Evolutionary conservation across 2,329 filamentous ascomycete genomes (phyloP).

Genomic region (Juglanconis juglandina): DNA sequence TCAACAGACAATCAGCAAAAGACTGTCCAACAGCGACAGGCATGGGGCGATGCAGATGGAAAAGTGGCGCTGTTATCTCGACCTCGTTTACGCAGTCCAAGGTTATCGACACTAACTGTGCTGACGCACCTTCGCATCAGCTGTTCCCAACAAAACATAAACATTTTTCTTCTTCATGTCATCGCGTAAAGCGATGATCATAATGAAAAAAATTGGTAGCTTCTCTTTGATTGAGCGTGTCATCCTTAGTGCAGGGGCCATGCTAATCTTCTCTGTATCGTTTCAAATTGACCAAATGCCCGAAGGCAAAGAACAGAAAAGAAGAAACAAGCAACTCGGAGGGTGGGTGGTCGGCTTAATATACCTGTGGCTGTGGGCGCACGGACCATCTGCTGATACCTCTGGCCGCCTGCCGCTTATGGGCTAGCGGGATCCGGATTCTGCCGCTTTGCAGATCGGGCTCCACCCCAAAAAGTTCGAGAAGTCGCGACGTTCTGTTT

Average conservation of each 20-base stretch:
- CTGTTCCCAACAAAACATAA: too few species aligned
- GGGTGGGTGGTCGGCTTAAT: background rate
- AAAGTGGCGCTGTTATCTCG: too few species aligned
- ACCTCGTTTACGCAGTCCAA: too few species aligned
- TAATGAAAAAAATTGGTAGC: constrained; percentile 58
- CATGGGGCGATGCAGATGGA: too few species aligned
- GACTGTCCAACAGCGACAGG: too few species aligned
- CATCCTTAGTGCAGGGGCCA: constrained; percentile 88
- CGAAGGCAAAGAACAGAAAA: background rate
- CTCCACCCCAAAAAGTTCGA: constrained; percentile 1
- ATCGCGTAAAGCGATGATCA: constrained; percentile 1
- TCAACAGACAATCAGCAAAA: too few species aligned
- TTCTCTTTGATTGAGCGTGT: constrained; percentile 70
- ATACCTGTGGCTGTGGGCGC: background rate
- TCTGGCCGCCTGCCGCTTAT: too few species aligned
- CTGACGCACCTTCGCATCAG: too few species aligned
- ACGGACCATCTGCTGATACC: background rate
- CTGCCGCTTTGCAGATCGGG: background rate
- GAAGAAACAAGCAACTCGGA: background rate
- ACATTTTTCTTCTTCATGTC: constrained; percentile 8
- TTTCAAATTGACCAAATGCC: constrained; percentile 8
- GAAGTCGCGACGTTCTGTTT: too few species aligned
- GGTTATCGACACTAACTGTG: too few species aligned
- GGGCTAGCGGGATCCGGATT: background rate
- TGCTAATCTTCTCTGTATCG: constrained; percentile 48